Percentiles rank a stretch among this genome's conserved stretches.
These are phyloP conservation scores for Elsinoe fawcettii DNA, from an alignment of 2,329 filamentous ascomycete genomes.

Conservation along the genomic window DNA sequence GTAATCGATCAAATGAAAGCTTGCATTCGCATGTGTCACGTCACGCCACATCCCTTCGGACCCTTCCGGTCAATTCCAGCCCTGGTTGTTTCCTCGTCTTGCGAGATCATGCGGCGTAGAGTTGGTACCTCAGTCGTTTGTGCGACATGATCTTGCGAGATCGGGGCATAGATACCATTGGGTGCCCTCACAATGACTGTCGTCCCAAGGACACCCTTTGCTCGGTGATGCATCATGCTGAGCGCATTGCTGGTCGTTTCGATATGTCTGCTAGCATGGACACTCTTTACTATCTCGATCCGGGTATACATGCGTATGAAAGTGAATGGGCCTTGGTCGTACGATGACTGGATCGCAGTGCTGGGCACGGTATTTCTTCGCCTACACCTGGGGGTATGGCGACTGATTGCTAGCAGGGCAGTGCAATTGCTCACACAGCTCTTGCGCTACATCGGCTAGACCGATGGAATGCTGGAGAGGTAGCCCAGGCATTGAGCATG, in stretches of 20 bases:
- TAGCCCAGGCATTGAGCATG: neutral
- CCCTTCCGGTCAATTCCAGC: neutral
- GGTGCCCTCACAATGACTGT: neutral
- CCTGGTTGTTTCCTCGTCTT: neutral
- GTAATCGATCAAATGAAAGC: neutral
- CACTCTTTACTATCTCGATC: neutral
- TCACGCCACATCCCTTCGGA: neutral
- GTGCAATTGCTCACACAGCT: neutral
- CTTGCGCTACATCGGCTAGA: neutral
- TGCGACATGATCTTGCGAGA: neutral
- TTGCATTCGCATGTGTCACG: neutral
- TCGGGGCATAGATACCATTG: neutral
- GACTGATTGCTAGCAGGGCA: neutral
- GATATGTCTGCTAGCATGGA: constrained; percentile 8
- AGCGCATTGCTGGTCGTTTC: constrained; percentile 5
- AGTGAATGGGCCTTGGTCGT: constrained; percentile 5
- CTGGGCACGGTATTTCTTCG: neutral
- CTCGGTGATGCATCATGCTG: neutral
- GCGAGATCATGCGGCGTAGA: neutral
- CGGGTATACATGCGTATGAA: constrained; percentile 1
- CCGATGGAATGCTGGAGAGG: neutral
- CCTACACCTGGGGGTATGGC: too few relatives aligned
- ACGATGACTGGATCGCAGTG: constrained; percentile 3
- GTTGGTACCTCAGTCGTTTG: neutral
- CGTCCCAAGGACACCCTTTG: neutral